Base-by-base conservation (phyloP, 2,329 filamentous ascomycete species). In the Chrysoporthe puriensis region DNA sequence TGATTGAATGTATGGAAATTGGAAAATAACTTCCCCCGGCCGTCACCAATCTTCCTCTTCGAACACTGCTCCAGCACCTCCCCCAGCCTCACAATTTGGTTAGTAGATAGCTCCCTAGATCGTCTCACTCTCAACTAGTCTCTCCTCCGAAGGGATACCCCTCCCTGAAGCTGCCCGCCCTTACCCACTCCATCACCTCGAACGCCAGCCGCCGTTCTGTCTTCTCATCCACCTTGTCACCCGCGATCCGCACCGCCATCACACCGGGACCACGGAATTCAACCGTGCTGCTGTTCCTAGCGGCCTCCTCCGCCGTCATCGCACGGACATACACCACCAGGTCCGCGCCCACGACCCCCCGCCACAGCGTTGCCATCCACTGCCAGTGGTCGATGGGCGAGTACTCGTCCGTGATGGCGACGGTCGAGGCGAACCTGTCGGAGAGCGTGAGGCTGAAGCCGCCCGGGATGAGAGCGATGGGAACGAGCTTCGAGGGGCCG, bases 331-430 rank as follows among this genome's bases (percentile, higher is more conserved):
- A 93, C 40, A 96, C 83, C 1, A 91, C 91, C 58, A 95, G 80
- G 77, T 98, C 95, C 0, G 95, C 89, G 0, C 91, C 93, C 1
- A 94, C 85, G 64, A 92, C 91, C 11, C 93, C 93, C 11, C 94
- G 89, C 95, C 95, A 98, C 32, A 97, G 86, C 56, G 92, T 95
- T 46, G 95, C 95, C 83, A 96, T 93, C 95, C 95, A 98, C 78
- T 96, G 92, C 94, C 95, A 98, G 80, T 98, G 95, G 74, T 97
- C 94, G n/a, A 91, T 85, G 0, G 92, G 89, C 18, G 88, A 86
- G 77, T 96, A 97, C 7, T 85, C 84, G 75, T 97, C 94, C 21
- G 85, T 82, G 72, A 96, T 93, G 1, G 91, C 90, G 56, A 94
- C 88, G 16, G 85, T 83, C 65, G 87, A 88, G 1, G 94, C 91